Conservation (phyloP, 2,329 filamentous ascomycete genomes). For the Pezicula radicicola region DNA sequence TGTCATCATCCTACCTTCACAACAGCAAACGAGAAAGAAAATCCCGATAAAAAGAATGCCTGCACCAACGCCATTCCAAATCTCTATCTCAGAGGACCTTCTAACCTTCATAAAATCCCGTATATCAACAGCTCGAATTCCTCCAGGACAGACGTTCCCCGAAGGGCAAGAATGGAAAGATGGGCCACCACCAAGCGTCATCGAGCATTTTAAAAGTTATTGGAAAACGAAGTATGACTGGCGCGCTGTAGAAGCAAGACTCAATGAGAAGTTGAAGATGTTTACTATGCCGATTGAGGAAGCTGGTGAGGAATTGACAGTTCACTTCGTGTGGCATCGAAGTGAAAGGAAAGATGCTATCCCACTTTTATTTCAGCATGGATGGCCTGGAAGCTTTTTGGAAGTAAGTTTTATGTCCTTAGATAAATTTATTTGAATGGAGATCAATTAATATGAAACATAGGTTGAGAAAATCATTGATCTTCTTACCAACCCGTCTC, state of each 20-base stretch:
- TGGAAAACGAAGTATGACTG: constrained; percentile 28
- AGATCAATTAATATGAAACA: constrained; percentile 10
- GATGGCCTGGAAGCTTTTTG: constrained; percentile 38
- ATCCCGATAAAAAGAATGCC: not conserved
- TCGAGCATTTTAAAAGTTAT: constrained; percentile 17
- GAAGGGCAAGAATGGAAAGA: constrained; percentile 13
- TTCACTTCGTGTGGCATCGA: constrained; percentile 26
- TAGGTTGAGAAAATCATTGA: constrained; percentile 30
- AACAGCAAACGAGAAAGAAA: not conserved
- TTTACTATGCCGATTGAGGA: constrained; percentile 25
- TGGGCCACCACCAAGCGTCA: constrained; percentile 13
- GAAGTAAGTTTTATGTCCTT: constrained; percentile 26
- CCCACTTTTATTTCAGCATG: constrained; percentile 39
- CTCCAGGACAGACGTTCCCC: constrained; percentile 12
- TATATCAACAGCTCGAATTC: constrained; percentile 21
- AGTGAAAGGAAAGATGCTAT: constrained; percentile 28
- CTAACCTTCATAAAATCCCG: constrained; percentile 21
- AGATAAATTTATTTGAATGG: not conserved
- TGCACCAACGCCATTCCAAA: constrained; percentile 22
- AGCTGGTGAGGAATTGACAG: constrained; percentile 38
- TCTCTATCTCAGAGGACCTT: constrained; percentile 18
- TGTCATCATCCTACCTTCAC: not conserved
- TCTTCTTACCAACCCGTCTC: constrained; percentile 25
- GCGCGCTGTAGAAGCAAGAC: constrained; percentile 20
- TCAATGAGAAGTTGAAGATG: constrained; percentile 26